Percentiles rank a stretch among this genome's conserved stretches.
phyloP scores from a whole-genome alignment of 306 rosid species.

The Malus asiatica region DNA sequence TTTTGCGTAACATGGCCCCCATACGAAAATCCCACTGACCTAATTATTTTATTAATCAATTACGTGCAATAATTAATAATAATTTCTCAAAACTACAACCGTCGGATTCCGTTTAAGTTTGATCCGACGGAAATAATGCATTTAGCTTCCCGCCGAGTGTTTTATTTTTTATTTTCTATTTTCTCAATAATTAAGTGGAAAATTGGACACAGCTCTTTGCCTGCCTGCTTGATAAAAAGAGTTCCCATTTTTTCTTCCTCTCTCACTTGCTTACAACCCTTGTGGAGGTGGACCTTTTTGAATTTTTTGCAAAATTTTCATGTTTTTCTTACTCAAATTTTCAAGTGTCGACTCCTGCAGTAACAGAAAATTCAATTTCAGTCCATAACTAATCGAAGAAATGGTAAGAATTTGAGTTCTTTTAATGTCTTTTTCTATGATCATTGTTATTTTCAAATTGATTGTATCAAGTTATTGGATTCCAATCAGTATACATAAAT shows the following conservation, averaged over 20 bases:
- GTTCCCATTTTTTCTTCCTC: neutral
- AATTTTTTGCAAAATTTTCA: neutral
- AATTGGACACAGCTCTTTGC: constrained; percentile 10
- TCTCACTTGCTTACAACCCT: neutral
- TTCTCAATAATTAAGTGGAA: neutral
- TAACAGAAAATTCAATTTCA: constrained; percentile 20
- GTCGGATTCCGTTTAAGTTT: constrained; percentile 23
- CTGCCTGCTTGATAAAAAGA: neutral
- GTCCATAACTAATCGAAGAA: constrained; percentile 23
- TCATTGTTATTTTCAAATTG: neutral
- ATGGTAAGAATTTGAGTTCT: constrained; percentile 36
- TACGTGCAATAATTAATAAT: neutral
- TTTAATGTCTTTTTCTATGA: neutral
- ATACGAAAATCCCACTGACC: neutral
- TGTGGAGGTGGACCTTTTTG: neutral
- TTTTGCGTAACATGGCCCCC: constrained; percentile 1
- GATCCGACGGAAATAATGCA: constrained; percentile 31
- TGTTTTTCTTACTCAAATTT: neutral
- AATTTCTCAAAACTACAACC: neutral
- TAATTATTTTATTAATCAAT: neutral
- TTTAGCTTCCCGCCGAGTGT: constrained; percentile 48
- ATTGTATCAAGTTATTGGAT: neutral
- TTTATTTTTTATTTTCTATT: neutral
- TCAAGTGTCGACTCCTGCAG: constrained; percentile 23
- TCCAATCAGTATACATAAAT: neutral